Evolutionary conservation across 495 filamentous ascomycete genomes (phyloP).

Genomic region (Mytilinidion resinicola): DNA sequence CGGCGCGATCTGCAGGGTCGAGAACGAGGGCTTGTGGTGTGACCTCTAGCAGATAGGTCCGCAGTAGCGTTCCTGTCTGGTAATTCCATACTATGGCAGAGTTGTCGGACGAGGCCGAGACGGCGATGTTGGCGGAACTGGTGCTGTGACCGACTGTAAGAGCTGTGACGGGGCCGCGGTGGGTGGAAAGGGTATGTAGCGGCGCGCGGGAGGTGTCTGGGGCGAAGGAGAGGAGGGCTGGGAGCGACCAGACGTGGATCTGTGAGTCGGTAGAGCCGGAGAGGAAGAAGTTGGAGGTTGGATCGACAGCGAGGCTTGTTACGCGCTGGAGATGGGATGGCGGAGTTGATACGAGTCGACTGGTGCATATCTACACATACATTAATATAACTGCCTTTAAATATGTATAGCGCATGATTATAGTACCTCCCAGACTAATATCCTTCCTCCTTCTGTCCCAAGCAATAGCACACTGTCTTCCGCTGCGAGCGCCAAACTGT

Average conservation of each 20-base stretch:
- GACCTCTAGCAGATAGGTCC: conserved; percentile 72
- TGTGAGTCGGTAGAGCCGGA: conserved; percentile 86
- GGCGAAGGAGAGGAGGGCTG: conserved; percentile 62
- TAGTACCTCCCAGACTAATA: conserved; percentile 89
- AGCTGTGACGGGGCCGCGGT: conserved; percentile 70
- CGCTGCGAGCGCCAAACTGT: conserved; percentile 58
- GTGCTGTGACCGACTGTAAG: conserved; percentile 61
- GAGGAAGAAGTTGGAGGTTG: conserved; percentile 69
- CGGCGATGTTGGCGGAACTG: conserved; percentile 63
- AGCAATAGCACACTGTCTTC: conserved; percentile 61
- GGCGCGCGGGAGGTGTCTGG: conserved; percentile 39
- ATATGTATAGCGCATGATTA: background rate
- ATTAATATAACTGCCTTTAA: background rate
- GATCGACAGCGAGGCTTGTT: conserved; percentile 64
- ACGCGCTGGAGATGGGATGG: conserved; percentile 82
- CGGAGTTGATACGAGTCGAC: conserved; percentile 79
- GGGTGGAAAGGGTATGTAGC: conserved; percentile 65
- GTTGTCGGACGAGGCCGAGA: conserved; percentile 73
- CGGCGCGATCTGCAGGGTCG: conserved; percentile 76
- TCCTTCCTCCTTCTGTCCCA: conserved; percentile 78
- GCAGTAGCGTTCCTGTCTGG: conserved; percentile 62
- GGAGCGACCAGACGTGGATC: conserved; percentile 82
- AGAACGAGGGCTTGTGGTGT: conserved; percentile 65
- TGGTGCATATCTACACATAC: conserved; percentile 62
- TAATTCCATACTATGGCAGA: conserved; percentile 88